Conservation (phyloP, 768 basidiomycete genomes). For the Tricholoma flavovirens region DNA sequence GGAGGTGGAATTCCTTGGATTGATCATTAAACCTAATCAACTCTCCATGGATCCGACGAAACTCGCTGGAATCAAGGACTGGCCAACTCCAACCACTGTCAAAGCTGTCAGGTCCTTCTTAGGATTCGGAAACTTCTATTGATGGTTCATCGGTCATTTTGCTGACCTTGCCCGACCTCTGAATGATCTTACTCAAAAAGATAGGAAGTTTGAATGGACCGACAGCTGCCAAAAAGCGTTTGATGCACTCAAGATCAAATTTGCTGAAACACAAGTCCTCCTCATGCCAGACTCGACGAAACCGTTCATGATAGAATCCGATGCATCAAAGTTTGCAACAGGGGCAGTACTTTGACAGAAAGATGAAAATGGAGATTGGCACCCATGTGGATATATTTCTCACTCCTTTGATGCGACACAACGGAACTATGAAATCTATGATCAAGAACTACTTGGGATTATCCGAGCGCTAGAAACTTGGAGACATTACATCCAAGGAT, state of each 20-base stretch:
- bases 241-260: slow-evolving; percentile 21
- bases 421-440: slow-evolving; percentile 30
- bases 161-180: too few relatives aligned
- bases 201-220: slow-evolving; percentile 17
- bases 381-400: slow-evolving; percentile 28
- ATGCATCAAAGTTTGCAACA: slow-evolving; percentile 26
- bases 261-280: slow-evolving; percentile 23
- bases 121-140: too few relatives aligned
- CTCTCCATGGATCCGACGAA: too few relatives aligned
- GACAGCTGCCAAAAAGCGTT: background rate
- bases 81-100: too few relatives aligned
- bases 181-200: background rate
- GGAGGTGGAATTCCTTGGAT: too few relatives aligned
- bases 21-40: too few relatives aligned
- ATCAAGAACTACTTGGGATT: slow-evolving; percentile 40
- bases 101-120: too few relatives aligned
- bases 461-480: slow-evolving; percentile 30
- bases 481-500: slow-evolving; percentile 21
- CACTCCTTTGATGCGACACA: slow-evolving; percentile 20
- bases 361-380: slow-evolving; percentile 19
- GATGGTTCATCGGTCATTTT: too few relatives aligned
- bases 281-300: slow-evolving; percentile 6
- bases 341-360: slow-evolving; percentile 29
- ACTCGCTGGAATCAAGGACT: too few relatives aligned
- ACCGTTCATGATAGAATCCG: slow-evolving; percentile 22